These are phyloP conservation scores for Trametes hirsuta DNA, from an alignment of 1,284 basidiomycete genomes.

Conservation along the genomic window DNA sequence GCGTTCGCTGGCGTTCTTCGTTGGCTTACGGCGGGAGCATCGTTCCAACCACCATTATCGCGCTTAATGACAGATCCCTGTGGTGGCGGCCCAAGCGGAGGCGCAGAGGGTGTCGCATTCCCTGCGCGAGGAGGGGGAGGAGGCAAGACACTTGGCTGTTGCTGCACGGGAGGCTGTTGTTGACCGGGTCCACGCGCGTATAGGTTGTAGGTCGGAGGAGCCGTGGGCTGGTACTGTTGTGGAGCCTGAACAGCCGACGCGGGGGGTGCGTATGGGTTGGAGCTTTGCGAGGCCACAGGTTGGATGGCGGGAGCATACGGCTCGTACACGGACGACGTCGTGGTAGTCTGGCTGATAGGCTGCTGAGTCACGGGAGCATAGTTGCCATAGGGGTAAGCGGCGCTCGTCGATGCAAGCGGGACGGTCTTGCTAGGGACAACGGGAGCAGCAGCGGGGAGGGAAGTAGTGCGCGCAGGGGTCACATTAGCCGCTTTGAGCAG, in stretches of 20 bases:
- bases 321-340: constrained; percentile 29
- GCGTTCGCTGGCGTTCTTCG: constrained; percentile 58
- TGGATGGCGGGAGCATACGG: constrained; percentile 25
- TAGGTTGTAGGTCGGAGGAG: constrained; percentile 18
- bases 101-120: constrained; percentile 29
- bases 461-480: constrained; percentile 36
- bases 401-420: constrained; percentile 23
- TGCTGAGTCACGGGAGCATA: constrained; percentile 30
- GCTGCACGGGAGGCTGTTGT: constrained; percentile 22
- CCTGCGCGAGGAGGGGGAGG: constrained; percentile 28
- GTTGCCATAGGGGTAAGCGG: constrained; percentile 28
- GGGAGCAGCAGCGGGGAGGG: constrained; percentile 27
- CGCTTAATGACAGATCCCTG: constrained; percentile 53
- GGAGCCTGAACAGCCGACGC: constrained; percentile 32
- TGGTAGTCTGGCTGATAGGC: constrained; percentile 19
- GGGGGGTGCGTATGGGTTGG: constrained; percentile 38
- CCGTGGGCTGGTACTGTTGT: constrained; percentile 28
- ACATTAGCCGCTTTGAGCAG: constrained; percentile 53
- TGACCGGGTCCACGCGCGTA: constrained; percentile 31
- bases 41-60: constrained; percentile 91
- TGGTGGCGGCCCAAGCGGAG: constrained; percentile 34
- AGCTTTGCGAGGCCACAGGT: constrained; percentile 9
- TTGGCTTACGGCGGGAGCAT: constrained; percentile 64
- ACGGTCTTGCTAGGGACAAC: constrained; percentile 20
- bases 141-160: constrained; percentile 26